Conservation (phyloP, 2,329 filamentous ascomycete genomes). For the Cladosporium austrohemisphaericum region DNA sequence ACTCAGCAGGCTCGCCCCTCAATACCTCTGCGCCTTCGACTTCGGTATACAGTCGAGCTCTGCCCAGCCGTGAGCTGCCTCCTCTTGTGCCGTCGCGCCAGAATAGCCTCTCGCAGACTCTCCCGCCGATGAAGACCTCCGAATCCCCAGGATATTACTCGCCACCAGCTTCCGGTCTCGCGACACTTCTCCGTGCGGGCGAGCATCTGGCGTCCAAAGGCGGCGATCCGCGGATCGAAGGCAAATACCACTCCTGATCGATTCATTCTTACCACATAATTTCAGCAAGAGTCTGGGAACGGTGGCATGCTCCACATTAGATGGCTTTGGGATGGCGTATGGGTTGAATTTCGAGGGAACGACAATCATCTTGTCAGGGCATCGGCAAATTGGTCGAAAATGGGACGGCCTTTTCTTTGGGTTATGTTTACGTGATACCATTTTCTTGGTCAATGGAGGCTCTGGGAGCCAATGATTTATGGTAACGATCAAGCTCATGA, state of each 20-base stretch:
- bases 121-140: slow-evolving; percentile 1
- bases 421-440: too few species aligned
- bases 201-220: slow-evolving; percentile 10
- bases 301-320: too few species aligned
- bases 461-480: not conserved
- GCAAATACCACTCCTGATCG: not conserved
- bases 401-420: too few species aligned
- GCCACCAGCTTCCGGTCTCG: slow-evolving; percentile 4
- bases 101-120: not conserved
- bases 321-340: not conserved
- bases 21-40: not conserved
- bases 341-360: too few species aligned
- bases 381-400: too few species aligned
- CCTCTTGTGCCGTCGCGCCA: not conserved
- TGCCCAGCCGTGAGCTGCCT: slow-evolving; percentile 5
- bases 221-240: not conserved
- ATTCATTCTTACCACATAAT: too few species aligned
- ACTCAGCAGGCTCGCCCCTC: not conserved
- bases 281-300: too few species aligned
- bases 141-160: not conserved
- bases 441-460: too few species aligned
- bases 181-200: slow-evolving; percentile 7
- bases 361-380: too few species aligned
- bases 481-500: not conserved
- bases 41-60: not conserved